Base-by-base conservation (phyloP, 805 yeast species). In the Ogataea pignaliae region DNA sequence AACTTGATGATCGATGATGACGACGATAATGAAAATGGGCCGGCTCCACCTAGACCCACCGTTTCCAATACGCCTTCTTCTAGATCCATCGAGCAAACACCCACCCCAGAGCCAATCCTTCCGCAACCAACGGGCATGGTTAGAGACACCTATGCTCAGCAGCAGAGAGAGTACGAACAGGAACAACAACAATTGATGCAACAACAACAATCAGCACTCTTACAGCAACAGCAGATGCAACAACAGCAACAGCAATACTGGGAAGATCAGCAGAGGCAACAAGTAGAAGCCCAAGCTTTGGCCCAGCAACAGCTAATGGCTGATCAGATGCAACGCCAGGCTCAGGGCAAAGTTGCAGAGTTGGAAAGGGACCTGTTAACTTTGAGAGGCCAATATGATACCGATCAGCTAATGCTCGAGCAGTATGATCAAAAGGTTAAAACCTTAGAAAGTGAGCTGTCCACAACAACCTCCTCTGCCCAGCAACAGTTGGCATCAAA, bases 381-480 rank as follows among this genome's bases (percentile, higher is more conserved):
- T 50, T 70, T 88, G 51, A 78, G 82, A 52, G 86, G 83, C 32
- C 96, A 88, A 57, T 87, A 85, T 57, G 95, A 89, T 52, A 85
- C 81, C 53, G 95, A 88, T 60, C 96, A 88, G 61, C 71, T 79
- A 52, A 70, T 90, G 68, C 72, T 90, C 42, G 88, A 84, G 61
- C 96, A 88, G 62, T 90, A 90, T 60, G 97, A 90, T 61, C 75
- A 81, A 48, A 72, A 95, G 44, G 96, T 90, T 9, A 84, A 84
- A 62, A 78, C 84, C 18, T 73, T 90, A 49, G 97, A 90, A 65
- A 69, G 69, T 34, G 97, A 90, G 57, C 68, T 88, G 46, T 55
- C 61, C 13, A 76, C 75, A 40, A 70, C 85, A 38, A 77, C 81
- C 42, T 72, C 75, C 49, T 77, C 85, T 34, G 84, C 90, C 0